phyloP scores from a whole-genome alignment of 805 yeast genomes.

The Candida maris region DNA sequence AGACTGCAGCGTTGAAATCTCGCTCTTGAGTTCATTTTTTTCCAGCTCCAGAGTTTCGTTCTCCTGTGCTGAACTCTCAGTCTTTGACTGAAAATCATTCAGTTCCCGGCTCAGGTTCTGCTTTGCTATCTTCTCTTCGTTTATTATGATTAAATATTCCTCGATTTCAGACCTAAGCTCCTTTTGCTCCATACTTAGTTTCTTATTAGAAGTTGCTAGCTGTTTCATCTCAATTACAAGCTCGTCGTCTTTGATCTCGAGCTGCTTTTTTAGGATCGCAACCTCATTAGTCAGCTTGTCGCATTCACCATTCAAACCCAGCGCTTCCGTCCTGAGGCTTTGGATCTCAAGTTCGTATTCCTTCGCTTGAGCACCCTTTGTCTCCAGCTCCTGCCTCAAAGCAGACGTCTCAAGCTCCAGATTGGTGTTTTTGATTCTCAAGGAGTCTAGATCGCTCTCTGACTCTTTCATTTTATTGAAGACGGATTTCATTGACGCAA shows the following conservation, averaged over 20 bases:
- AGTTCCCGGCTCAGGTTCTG: slow-evolving; percentile 45
- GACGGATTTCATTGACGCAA: slow-evolving; percentile 70
- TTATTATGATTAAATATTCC: slow-evolving; percentile 33
- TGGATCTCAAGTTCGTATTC: slow-evolving; percentile 28
- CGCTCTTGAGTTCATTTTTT: slow-evolving; percentile 21
- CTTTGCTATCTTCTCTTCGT: slow-evolving; percentile 40
- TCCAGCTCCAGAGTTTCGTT: slow-evolving; percentile 26
- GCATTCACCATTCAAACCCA: slow-evolving; percentile 51
- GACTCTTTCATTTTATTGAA: slow-evolving; percentile 72
- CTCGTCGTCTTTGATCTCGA: slow-evolving; percentile 37
- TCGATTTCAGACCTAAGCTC: slow-evolving; percentile 34
- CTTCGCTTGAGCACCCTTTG: slow-evolving; percentile 19
- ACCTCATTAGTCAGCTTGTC: slow-evolving; percentile 43
- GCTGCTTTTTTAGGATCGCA: slow-evolving; percentile 36
- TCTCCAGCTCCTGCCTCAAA: slow-evolving; percentile 27
- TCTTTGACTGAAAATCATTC: slow-evolving; percentile 29
- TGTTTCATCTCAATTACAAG: slow-evolving; percentile 40
- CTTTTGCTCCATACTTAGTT: slow-evolving; percentile 34
- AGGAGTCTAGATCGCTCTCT: slow-evolving; percentile 55
- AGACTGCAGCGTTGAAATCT: slow-evolving; percentile 14
- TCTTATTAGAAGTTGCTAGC: slow-evolving; percentile 37
- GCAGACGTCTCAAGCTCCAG: slow-evolving; percentile 30
- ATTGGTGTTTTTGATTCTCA: slow-evolving; percentile 45
- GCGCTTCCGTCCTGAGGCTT: slow-evolving; percentile 30
- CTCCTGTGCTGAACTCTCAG: slow-evolving; percentile 22